Evolutionary conservation across 1,139 yeast species (phyloP).

Genomic region (Yamadazyma mexicana): DNA sequence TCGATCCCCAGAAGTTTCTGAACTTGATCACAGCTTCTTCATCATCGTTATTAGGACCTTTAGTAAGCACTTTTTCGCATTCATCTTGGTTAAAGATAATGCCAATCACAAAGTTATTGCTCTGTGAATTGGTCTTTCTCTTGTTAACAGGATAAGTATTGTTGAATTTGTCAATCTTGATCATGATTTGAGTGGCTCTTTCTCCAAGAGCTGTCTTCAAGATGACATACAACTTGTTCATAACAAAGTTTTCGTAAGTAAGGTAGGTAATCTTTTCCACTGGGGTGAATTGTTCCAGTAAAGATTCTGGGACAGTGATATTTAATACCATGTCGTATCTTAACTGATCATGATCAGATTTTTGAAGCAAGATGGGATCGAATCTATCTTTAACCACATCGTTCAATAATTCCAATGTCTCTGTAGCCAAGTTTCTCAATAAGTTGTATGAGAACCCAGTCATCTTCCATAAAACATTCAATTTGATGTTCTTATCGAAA

Average conservation of each 20-base stretch:
- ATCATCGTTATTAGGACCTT: conserved; percentile 74
- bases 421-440: conserved; percentile 64
- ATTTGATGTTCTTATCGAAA: conserved; percentile 70
- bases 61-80: conserved; percentile 77
- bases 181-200: conserved; percentile 51
- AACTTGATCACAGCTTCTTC: conserved; percentile 62
- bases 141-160: conserved; percentile 50
- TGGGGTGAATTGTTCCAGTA: conserved; percentile 58
- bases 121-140: conserved; percentile 51
- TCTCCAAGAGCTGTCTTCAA: conserved; percentile 67
- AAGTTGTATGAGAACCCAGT: conserved; percentile 63
- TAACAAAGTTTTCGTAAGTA: conserved; percentile 66
- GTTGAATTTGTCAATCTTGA: conserved; percentile 28
- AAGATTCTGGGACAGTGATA: conserved; percentile 42
- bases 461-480: conserved; percentile 84
- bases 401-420: conserved; percentile 66
- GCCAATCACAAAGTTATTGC: conserved; percentile 54
- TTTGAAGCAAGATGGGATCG: conserved; percentile 74
- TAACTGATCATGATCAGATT: conserved; percentile 54
- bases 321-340: conserved; percentile 66
- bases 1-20: conserved; percentile 86
- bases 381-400: conserved; percentile 86
- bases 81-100: conserved; percentile 70
- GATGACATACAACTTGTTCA: conserved; percentile 59
- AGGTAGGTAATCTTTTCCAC: conserved; percentile 72